phyloP scores from a whole-genome alignment of 202 grass and related monocot species.

The Schoenoplectus triqueter region DNA sequence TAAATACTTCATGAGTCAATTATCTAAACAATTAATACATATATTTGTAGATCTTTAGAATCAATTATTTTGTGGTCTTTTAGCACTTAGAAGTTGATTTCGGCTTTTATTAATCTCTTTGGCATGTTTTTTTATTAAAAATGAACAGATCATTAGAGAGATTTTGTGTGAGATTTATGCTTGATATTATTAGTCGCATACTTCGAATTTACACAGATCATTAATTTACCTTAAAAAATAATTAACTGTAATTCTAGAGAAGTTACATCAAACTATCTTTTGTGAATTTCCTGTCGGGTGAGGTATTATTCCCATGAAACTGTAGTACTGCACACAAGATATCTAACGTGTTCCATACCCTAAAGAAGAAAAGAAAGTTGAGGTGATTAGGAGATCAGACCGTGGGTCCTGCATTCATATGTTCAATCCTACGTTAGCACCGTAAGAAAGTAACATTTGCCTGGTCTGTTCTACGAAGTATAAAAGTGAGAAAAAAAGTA shows the following conservation, averaged over 20 bases:
- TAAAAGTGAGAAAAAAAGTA: neutral
- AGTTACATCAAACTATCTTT: neutral
- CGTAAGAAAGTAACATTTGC: neutral
- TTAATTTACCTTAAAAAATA: too few relatives aligned
- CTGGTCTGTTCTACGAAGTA: constrained; percentile 30
- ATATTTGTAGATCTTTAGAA: too few relatives aligned
- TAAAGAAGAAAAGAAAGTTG: constrained; percentile 39
- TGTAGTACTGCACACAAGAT: constrained; percentile 26
- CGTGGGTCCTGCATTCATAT: constrained; percentile 34
- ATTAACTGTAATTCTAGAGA: neutral
- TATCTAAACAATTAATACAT: too few relatives aligned
- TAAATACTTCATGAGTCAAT: too few relatives aligned
- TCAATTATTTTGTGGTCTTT: too few relatives aligned
- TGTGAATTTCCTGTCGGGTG: constrained; percentile 22
- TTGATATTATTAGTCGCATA: too few relatives aligned
- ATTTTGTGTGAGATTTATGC: too few relatives aligned
- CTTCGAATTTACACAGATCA: too few relatives aligned
- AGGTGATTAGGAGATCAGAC: constrained; percentile 37
- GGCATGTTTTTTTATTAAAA: too few relatives aligned
- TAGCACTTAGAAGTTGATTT: too few relatives aligned
- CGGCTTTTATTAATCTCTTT: too few relatives aligned
- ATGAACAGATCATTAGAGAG: too few relatives aligned
- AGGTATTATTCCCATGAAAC: constrained; percentile 39
- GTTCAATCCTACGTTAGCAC: constrained; percentile 37
- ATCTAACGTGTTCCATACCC: constrained; percentile 38